Evolutionary conservation across 371 early-diverging fungal species (phyloP).

Genomic region (Mucor piriformis): DNA sequence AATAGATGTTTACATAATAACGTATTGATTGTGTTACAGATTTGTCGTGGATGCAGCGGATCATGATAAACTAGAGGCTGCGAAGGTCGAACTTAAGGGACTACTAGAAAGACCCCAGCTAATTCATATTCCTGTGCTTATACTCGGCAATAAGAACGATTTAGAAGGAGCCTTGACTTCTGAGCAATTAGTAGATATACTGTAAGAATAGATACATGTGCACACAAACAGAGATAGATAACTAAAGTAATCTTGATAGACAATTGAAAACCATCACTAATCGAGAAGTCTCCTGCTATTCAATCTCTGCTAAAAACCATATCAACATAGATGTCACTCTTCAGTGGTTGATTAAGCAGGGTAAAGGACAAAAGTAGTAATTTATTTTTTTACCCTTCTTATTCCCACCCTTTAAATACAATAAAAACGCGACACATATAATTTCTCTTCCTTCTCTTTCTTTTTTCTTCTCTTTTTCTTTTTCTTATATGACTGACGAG

Average conservation of each 20-base stretch:
- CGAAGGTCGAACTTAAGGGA: slow-evolving; percentile 87
- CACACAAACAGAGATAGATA: neutral
- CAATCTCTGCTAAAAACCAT: slow-evolving; percentile 98
- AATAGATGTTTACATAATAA: slow-evolving; percentile 3
- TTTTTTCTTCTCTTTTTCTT: no score
- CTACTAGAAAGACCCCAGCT: slow-evolving; percentile 91
- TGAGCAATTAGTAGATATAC: slow-evolving; percentile 90
- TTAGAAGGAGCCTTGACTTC: slow-evolving; percentile 85
- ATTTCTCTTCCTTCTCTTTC: no score
- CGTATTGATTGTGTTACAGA: slow-evolving; percentile 32
- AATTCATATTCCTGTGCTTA: slow-evolving; percentile 92
- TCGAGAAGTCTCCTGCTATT: slow-evolving; percentile 98
- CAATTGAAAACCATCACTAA: slow-evolving; percentile 87
- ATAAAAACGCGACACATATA: neutral
- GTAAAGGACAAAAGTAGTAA: slow-evolving; percentile 46
- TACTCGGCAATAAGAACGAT: slow-evolving; percentile 99
- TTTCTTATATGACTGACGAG: neutral
- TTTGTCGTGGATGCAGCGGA: slow-evolving; percentile 98
- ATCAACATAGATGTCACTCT: slow-evolving; percentile 97
- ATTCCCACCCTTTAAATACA: neutral
- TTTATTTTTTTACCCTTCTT: neutral
- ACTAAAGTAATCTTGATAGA: slow-evolving; percentile 40
- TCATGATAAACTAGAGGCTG: slow-evolving; percentile 88
- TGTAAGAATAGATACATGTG: slow-evolving; percentile 56
- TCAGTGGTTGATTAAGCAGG: slow-evolving; percentile 94